Conservation (phyloP, 352 stramenopile genomes). For the Chrysophaeum taylorii region DNA sequence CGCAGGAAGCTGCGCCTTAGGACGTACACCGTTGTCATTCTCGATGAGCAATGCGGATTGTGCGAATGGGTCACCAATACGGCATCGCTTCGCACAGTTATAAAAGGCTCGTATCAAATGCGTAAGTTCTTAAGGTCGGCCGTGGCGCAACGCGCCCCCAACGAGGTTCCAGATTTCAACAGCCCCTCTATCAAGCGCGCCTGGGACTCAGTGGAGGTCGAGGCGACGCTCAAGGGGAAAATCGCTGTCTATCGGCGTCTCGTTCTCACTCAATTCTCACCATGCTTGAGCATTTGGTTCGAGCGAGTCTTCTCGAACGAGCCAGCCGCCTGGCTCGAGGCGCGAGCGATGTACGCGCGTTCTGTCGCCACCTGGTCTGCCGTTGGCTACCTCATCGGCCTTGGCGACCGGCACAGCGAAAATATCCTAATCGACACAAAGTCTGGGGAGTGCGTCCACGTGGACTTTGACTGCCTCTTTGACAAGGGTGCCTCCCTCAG, state of each 20-base stretch:
- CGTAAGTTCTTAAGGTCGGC: too few relatives aligned
- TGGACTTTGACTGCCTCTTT: slow-evolving; percentile 99
- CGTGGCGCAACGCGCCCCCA: too few relatives aligned
- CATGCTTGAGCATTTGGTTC: slow-evolving; percentile 97
- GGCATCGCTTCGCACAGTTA: too few relatives aligned
- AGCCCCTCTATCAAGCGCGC: too few relatives aligned
- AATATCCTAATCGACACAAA: slow-evolving; percentile 98
- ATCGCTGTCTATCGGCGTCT: slow-evolving; percentile 39
- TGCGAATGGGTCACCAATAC: slow-evolving; percentile 99
- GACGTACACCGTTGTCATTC: slow-evolving; percentile 96
- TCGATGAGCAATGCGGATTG: slow-evolving; percentile 97
- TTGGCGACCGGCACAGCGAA: slow-evolving; percentile 89
- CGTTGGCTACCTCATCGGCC: slow-evolving; percentile 84
- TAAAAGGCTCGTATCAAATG: too few relatives aligned
- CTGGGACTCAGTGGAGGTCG: too few relatives aligned
- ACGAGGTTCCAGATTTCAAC: too few relatives aligned
- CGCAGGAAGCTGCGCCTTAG: slow-evolving; percentile 78
- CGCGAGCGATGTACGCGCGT: slow-evolving; percentile 68
- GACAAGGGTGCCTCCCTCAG: slow-evolving; percentile 95
- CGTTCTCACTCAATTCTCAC: slow-evolving; percentile 74
- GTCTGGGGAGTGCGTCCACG: slow-evolving; percentile 95
- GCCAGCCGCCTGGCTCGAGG: slow-evolving; percentile 93
- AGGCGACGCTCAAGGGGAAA: too few relatives aligned
- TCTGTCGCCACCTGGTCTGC: slow-evolving; percentile 89
- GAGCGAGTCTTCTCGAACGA: slow-evolving; percentile 87